Base-by-base conservation (phyloP, 495 filamentous ascomycete genomes). In the Aspergillus sparsus region DNA sequence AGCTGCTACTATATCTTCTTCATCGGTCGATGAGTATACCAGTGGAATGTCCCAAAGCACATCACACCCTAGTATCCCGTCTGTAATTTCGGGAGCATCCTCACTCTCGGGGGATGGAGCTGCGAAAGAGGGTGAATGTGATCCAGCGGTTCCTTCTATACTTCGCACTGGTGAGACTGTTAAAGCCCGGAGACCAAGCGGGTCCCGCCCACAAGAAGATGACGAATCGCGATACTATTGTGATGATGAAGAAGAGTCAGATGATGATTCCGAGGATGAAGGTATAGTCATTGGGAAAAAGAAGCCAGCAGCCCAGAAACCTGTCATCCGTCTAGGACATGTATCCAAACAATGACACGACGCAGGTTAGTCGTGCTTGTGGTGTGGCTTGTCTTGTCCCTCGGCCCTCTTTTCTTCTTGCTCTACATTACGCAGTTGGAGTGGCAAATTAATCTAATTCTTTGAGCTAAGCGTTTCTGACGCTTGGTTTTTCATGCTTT, bases 41-140 rank as follows among this genome's bases (percentile, higher is more conserved):
- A 85, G 85, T 21, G 80, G 74, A 53, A 85, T 82, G 71, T 81
- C 82, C 31, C 82, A 83, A 41, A 89, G 85, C 67, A 84, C 81
- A 39, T 90, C 88, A 13, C 87, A 91, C 62, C 88, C 89, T 12
- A 90, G 88, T 44, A 81, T 92, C 6, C 89, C 89, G 3, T 89
- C 89, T 41, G 81, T 92, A 6, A 77, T 90, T 12, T 91, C 88
- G 34, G 85, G 88, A n/a, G 87, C 88, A n/a, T 90, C 88, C 32
- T 92, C 89, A n/a, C 74, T 91, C 16, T 91, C 87, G 16, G 85
- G 70, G n/a, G 74, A 77, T 62, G 71, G 72, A 0, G 16, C 3
- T 42, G 61, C 5, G 34, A 69, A 65, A 37, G 66, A 71, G 12
- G 62, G 66, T 32, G 72, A 77, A 1, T 41, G 44, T 13, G 74